Evolutionary conservation across 2,329 filamentous ascomycete genomes (phyloP).

Genomic region (Orbilia brochopaga): DNA sequence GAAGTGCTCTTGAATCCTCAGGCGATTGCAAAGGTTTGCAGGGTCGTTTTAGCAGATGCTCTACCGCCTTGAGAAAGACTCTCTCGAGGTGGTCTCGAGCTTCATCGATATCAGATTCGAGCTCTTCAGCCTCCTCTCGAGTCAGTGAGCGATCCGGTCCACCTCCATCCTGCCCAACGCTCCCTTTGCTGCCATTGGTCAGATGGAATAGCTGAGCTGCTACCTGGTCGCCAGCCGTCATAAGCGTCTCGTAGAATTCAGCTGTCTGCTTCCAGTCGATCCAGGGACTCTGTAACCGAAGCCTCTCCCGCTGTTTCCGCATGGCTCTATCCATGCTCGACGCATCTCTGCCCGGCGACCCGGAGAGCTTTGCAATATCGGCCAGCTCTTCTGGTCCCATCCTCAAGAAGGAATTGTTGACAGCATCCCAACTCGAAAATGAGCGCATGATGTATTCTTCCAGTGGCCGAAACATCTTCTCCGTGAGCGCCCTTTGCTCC

Average conservation of each 20-base stretch:
- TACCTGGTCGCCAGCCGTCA: slow-evolving; percentile 64
- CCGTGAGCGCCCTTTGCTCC: slow-evolving; percentile 45
- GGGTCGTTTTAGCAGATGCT: slow-evolving; percentile 79
- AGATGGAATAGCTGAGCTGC: slow-evolving; percentile 34
- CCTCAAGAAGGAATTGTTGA: slow-evolving; percentile 72
- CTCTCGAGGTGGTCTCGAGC: slow-evolving; percentile 74
- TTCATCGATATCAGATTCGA: slow-evolving; percentile 61
- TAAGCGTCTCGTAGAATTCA: slow-evolving; percentile 75
- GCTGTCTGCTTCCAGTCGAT: slow-evolving; percentile 76
- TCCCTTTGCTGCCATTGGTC: slow-evolving; percentile 19
- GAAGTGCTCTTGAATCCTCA: slow-evolving; percentile 75
- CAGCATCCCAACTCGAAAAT: slow-evolving; percentile 71
- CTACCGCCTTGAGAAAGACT: slow-evolving; percentile 76
- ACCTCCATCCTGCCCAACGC: slow-evolving; percentile 68
- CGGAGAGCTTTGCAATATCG: slow-evolving; percentile 54
- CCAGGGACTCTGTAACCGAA: slow-evolving; percentile 57
- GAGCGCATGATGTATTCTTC: slow-evolving; percentile 77
- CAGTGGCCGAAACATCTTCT: slow-evolving; percentile 68
- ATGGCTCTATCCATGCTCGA: slow-evolving; percentile 47
- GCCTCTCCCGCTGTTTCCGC: slow-evolving; percentile 54
- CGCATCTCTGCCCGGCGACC: slow-evolving; percentile 52
- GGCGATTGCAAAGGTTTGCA: slow-evolving; percentile 71
- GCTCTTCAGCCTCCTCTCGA: slow-evolving; percentile 37
- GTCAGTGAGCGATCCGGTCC: slow-evolving; percentile 58
- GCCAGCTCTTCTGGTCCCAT: slow-evolving; percentile 35